Percentiles rank a stretch among this genome's conserved stretches.
Evolutionary conservation across 1,284 basidiomycete species (phyloP).

Genomic region (Puccinia horiana): DNA sequence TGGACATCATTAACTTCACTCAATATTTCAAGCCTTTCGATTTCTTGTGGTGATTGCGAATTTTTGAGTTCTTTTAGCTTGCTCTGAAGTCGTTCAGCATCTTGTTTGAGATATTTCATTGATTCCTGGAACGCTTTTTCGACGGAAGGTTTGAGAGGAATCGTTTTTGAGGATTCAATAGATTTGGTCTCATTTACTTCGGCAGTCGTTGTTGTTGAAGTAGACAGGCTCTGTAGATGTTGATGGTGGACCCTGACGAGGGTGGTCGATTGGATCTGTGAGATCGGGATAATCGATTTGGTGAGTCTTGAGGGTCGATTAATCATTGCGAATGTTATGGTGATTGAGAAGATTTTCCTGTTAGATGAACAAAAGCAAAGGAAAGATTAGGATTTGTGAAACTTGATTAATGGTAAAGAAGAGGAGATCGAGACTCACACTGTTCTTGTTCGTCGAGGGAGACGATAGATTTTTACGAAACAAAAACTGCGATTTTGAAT

Average conservation of each 20-base stretch:
- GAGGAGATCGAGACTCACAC: too few species aligned
- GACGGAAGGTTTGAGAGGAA: conserved; percentile 2
- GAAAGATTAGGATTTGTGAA: neutral
- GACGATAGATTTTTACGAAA: too few species aligned
- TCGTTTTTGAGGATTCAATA: neutral
- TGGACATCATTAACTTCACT: conserved; percentile 43
- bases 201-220: neutral
- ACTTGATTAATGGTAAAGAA: too few species aligned
- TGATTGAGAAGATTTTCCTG: neutral
- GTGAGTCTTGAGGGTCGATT: neutral
- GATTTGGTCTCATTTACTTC: neutral
- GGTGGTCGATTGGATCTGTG: neutral
- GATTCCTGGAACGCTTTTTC: conserved; percentile 22
- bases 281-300: neutral
- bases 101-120: neutral
- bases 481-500: too few species aligned
- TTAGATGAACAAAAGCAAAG: too few species aligned
- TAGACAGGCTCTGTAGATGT: neutral
- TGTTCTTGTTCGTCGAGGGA: too few species aligned
- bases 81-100: neutral
- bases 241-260: neutral
- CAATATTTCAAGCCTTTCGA: conserved; percentile 32
- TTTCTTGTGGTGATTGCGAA: neutral
- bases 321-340: neutral
- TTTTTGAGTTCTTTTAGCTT: neutral